Base-by-base conservation (phyloP, 495 filamentous ascomycete species). In the Penicillium ucsense region DNA sequence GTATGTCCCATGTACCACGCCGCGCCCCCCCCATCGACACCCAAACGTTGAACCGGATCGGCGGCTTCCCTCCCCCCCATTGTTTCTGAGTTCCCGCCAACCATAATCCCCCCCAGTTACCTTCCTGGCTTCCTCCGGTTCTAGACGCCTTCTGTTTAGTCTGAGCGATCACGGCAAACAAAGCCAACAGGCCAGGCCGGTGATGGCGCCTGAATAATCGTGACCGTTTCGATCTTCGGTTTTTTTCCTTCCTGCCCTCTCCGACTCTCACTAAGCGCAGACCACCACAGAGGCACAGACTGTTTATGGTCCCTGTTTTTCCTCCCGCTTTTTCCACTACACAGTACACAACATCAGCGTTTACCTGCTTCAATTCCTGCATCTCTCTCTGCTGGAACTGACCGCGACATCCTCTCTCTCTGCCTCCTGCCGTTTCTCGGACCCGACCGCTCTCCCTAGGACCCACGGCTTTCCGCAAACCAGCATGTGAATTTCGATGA, bases 401-500 rank as follows among this genome's bases (percentile, higher is more conserved):
- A 20, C 20, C 45, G 54, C 56, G 52, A 51, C 49, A 35, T 47
- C 43, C 42, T 40, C 49, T 48, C 49, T 48, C 35, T 33, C 47
- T 35, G 45, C 47, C 42, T 47, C 39, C 35, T 43, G 34, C 47
- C 49, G 40, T 45, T 20, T 20, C 20, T 2, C 20, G 20, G 20
- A 20, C 20, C 20, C 37, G 31, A 46, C 40, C 45, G 47, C 44
- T 45, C 48, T 45, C 46, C 35, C 43, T 47, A 33, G 45, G 20
- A 41, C 42, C 41, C 38, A 30, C 20, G 20, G 20, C 39, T 56
- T 45, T 39, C 38, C 36, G 34, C 38, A 43, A 48, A 49, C 41
- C 62, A 70, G 68, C 66, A 72, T 72, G 68, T 72, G 68, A 62
- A 57, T 50, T 53, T 60, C 61, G 57, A 56, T 54, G 56, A 72